Conservation (phyloP, 2,329 filamentous ascomycete species). For the Venturia effusa region DNA sequence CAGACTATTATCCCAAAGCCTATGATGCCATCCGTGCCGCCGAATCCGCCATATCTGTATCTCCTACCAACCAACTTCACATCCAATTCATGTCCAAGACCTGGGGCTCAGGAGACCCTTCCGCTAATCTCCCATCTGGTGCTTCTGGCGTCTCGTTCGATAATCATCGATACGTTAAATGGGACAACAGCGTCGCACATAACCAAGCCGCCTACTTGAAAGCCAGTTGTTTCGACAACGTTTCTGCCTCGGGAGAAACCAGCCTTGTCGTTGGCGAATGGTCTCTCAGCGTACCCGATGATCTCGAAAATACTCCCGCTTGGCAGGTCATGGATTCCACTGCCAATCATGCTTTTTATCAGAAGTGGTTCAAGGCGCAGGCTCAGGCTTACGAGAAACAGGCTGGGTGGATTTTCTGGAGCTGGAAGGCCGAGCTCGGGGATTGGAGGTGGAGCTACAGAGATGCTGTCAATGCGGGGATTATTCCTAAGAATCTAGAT, state of each 20-base stretch:
- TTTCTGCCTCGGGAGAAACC: slow-evolving; percentile 26
- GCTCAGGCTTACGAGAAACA: slow-evolving; percentile 43
- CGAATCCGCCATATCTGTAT: slow-evolving; percentile 36
- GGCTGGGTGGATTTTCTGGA: slow-evolving; percentile 50
- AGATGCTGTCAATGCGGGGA: slow-evolving; percentile 30
- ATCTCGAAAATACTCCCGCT: slow-evolving; percentile 33
- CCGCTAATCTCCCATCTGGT: slow-evolving; percentile 29
- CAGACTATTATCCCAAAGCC: slow-evolving; percentile 38
- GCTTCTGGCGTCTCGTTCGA: slow-evolving; percentile 42
- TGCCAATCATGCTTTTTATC: slow-evolving; percentile 40
- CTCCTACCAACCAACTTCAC: slow-evolving; percentile 36
- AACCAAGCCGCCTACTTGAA: slow-evolving; percentile 40
- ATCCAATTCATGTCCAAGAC: slow-evolving; percentile 42
- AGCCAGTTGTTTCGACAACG: slow-evolving; percentile 15
- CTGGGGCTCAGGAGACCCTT: slow-evolving; percentile 48
- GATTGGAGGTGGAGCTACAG: slow-evolving; percentile 43
- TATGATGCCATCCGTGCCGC: slow-evolving; percentile 35
- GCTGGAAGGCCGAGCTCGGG: slow-evolving; percentile 43
- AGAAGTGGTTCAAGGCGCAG: slow-evolving; percentile 47
- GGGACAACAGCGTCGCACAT: slow-evolving; percentile 32
- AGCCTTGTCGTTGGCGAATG: slow-evolving; percentile 47
- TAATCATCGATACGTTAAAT: slow-evolving; percentile 50
- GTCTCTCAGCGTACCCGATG: slow-evolving; percentile 41
- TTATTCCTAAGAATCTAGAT: slow-evolving; percentile 25
- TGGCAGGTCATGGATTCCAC: slow-evolving; percentile 27